Evolutionary conservation across 441 rosid species (phyloP).

Genomic region (Pelargonium citronellum): DNA sequence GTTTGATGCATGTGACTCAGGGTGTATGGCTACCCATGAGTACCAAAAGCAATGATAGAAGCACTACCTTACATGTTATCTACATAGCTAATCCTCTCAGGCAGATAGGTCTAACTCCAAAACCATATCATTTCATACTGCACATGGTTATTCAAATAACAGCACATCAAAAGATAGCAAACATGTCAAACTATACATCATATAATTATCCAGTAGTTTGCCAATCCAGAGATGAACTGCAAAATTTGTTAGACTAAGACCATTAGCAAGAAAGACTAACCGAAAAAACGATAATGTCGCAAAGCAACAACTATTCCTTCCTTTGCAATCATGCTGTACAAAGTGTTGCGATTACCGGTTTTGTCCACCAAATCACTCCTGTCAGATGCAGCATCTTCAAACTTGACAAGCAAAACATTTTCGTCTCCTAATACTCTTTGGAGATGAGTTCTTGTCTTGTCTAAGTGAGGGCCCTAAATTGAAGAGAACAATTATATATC

Average conservation of each 20-base stretch:
- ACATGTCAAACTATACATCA: too few relatives aligned
- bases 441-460: slow-evolving; percentile 39
- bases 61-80: too few relatives aligned
- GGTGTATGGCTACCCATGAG: too few relatives aligned
- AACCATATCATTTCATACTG: too few relatives aligned
- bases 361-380: slow-evolving; percentile 12
- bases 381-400: slow-evolving; percentile 27
- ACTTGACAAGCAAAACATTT: slow-evolving; percentile 57
- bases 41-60: too few relatives aligned
- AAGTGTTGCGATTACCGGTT: slow-evolving; percentile 8
- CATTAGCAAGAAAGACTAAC: slow-evolving; percentile 29
- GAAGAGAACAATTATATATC: not conserved
- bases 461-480: slow-evolving; percentile 59
- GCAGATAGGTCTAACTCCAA: too few relatives aligned
- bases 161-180: too few relatives aligned
- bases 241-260: not conserved
- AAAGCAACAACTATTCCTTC: slow-evolving; percentile 60
- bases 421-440: slow-evolving; percentile 76
- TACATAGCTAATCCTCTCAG: too few relatives aligned
- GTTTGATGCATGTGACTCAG: too few relatives aligned
- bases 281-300: slow-evolving; percentile 63
- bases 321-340: slow-evolving; percentile 35
- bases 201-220: too few relatives aligned
- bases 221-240: not conserved
- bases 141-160: too few relatives aligned